phyloP scores from a whole-genome alignment of 805 yeast species.

The Debaryomyces hansenii region DNA sequence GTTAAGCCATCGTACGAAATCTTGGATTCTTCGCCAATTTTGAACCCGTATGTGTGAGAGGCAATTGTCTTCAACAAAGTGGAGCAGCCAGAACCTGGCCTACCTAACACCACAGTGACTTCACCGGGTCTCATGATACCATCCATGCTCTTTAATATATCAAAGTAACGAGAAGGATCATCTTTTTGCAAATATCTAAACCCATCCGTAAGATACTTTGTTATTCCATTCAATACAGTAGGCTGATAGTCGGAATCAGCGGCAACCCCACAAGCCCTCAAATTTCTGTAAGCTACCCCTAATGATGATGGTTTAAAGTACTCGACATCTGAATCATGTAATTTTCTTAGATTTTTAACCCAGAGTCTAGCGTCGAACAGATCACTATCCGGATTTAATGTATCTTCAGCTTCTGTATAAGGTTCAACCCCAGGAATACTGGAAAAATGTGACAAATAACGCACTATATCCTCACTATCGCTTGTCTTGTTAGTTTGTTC shows the following conservation, averaged over 20 bases:
- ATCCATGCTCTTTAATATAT: slow-evolving; percentile 35
- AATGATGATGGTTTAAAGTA: slow-evolving; percentile 61
- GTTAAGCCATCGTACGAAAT: slow-evolving; percentile 36
- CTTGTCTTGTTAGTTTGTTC: slow-evolving; percentile 9
- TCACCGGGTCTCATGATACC: slow-evolving; percentile 39
- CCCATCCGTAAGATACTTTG: slow-evolving; percentile 21
- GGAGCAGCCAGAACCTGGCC: slow-evolving; percentile 45
- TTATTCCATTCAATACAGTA: slow-evolving; percentile 48
- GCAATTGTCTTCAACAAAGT: slow-evolving; percentile 41
- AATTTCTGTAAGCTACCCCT: slow-evolving; percentile 58
- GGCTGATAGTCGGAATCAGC: slow-evolving; percentile 68
- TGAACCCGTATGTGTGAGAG: slow-evolving; percentile 37
- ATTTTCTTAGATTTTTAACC: slow-evolving; percentile 63
- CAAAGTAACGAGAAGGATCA: slow-evolving; percentile 26
- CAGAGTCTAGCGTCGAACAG: slow-evolving; percentile 60
- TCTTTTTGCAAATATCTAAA: slow-evolving; percentile 15
- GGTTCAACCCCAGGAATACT: slow-evolving; percentile 51
- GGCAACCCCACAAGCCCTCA: slow-evolving; percentile 65
- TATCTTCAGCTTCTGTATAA: slow-evolving; percentile 29
- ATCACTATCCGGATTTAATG: slow-evolving; percentile 60
- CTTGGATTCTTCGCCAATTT: slow-evolving; percentile 29
- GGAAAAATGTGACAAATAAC: slow-evolving; percentile 50
- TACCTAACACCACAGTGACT: slow-evolving; percentile 40
- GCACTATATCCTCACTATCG: slow-evolving; percentile 25
- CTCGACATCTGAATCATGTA: slow-evolving; percentile 55